Conservation (phyloP, 2,329 filamentous ascomycete genomes). For the Thermomyces lanuginosus region DNA sequence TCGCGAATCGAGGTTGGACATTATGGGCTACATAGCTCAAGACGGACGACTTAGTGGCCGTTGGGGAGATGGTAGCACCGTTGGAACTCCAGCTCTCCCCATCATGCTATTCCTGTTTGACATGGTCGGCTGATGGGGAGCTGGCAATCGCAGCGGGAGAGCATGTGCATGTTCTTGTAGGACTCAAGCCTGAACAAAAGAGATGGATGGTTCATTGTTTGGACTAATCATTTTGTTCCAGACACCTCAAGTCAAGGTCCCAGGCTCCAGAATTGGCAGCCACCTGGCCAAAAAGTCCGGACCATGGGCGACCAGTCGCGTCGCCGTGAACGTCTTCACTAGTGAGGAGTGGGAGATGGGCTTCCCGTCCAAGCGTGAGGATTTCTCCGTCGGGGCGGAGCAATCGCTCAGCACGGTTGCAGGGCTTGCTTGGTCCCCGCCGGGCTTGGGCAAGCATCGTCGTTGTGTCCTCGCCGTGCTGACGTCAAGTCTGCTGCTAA, state of each 20-base stretch:
- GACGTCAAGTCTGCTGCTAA: constrained; percentile 40
- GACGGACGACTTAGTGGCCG: no score
- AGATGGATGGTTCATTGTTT: background rate
- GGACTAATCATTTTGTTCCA: no score
- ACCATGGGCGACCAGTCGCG: constrained; percentile 23
- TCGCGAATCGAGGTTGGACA: no score
- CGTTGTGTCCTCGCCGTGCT: constrained; percentile 39
- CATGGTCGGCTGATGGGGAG: constrained; percentile 43
- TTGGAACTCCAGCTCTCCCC: constrained; percentile 33
- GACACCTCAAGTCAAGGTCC: constrained; percentile 15
- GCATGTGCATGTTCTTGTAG: constrained; percentile 36
- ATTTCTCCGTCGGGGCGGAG: constrained; percentile 43
- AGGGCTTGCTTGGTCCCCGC: constrained; percentile 40
- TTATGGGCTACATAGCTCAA: no score
- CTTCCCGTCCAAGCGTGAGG: constrained; percentile 29
- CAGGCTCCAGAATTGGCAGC: no score
- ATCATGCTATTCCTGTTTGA: constrained; percentile 35
- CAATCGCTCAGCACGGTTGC: constrained; percentile 36
- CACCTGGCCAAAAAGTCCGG: constrained; percentile 11
- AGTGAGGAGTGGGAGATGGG: constrained; percentile 33
- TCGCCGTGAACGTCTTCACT: constrained; percentile 38
- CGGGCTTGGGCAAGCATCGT: constrained; percentile 38
- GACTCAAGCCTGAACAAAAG: constrained; percentile 17
- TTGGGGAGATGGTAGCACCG: constrained; percentile 20
- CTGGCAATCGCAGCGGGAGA: constrained; percentile 42